Evolutionary conservation across 179 eudicot species (phyloP).

Genomic region (Beta macrorhiza): DNA sequence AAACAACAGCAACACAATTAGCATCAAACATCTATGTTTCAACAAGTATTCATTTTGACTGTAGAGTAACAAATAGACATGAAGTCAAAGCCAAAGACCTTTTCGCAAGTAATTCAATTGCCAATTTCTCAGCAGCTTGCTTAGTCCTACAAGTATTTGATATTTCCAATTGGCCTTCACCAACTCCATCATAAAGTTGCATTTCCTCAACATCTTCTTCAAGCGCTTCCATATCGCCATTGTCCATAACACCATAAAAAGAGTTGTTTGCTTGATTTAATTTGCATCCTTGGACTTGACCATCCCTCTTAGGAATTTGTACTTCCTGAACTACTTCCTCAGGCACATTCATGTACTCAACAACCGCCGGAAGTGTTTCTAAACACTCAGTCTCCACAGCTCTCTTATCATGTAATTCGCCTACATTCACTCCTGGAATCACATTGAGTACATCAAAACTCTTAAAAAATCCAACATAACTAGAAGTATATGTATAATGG

Average conservation of each 20-base stretch:
- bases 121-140: constrained; percentile 49
- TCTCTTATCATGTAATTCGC: neutral
- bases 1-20: constrained; percentile 19
- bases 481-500: neutral
- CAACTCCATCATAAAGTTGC: constrained; percentile 10
- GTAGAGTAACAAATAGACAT: neutral
- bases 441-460: neutral
- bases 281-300: constrained; percentile 18
- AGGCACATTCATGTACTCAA: constrained; percentile 13
- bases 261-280: constrained; percentile 22
- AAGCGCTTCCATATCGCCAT: constrained; percentile 38
- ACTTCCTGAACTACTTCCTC: constrained; percentile 20
- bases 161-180: constrained; percentile 11
- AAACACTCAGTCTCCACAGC: neutral
- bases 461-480: neutral
- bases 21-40: neutral
- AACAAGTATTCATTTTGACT: neutral
- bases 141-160: constrained; percentile 25
- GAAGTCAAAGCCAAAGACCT: constrained; percentile 40
- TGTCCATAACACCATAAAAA: constrained; percentile 26
- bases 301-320: neutral
- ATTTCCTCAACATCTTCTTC: constrained; percentile 39
- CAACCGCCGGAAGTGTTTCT: constrained; percentile 12
- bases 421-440: constrained; percentile 18
- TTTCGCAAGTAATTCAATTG: constrained; percentile 53